phyloP scores from a whole-genome alignment of 768 basidiomycete genomes.

The Crepidotus variabilis region DNA sequence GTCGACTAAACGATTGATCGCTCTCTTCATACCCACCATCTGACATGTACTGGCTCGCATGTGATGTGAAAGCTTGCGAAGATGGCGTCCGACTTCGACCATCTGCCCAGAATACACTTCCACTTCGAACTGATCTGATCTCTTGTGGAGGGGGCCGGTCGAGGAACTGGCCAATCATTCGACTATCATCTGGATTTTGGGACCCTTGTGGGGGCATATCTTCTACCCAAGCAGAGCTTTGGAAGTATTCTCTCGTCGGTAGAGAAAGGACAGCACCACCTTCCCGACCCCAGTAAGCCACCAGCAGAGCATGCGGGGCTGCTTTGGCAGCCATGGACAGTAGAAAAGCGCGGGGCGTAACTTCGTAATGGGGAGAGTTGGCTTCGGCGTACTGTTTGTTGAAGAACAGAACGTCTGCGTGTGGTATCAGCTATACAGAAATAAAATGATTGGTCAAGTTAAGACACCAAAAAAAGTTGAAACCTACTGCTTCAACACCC shows the following conservation, averaged over 20 bases:
- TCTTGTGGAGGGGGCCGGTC: constrained; percentile 21
- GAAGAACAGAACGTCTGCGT: constrained; percentile 81
- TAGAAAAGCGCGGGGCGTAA: constrained; percentile 71
- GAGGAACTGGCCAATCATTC: constrained; percentile 14
- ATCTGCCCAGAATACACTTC: constrained; percentile 76
- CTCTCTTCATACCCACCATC: constrained; percentile 25
- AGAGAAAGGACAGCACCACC: constrained; percentile 79
- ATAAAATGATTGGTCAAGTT: constrained; percentile 4
- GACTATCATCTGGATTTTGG: constrained; percentile 7
- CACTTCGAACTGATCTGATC: constrained; percentile 52
- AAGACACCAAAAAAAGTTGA: background rate
- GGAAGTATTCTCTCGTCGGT: constrained; percentile 84
- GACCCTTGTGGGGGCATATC: constrained; percentile 29
- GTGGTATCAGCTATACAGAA: constrained; percentile 63
- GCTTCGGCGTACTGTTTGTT: constrained; percentile 68
- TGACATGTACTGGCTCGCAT: constrained; percentile 24
- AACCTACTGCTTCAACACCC: constrained; percentile 74
- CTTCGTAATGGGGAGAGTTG: constrained; percentile 53
- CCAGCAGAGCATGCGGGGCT: constrained; percentile 72
- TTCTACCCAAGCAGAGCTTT: constrained; percentile 79
- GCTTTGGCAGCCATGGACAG: constrained; percentile 68
- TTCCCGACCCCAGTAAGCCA: constrained; percentile 77
- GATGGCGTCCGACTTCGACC: constrained; percentile 51
- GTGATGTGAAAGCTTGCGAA: constrained; percentile 51
- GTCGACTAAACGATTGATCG: constrained; percentile 17